Base-by-base conservation (phyloP, 2,329 filamentous ascomycete genomes). In the Cordyceps farinosa region DNA sequence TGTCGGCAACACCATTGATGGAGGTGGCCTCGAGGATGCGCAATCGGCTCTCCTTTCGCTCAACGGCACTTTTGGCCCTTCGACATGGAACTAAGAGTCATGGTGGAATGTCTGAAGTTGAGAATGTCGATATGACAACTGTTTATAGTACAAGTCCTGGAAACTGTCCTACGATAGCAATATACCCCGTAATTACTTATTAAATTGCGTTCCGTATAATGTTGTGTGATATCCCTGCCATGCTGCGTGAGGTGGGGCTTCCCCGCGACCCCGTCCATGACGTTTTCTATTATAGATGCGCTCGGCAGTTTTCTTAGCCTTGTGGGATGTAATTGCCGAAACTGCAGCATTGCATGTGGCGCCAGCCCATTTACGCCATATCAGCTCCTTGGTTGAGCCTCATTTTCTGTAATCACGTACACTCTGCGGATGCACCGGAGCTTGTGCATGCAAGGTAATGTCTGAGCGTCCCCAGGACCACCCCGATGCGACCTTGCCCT, bases 1-100 rank as follows among this genome's bases (percentile, higher is more conserved):
- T 22, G 62, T 64, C 22, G n/a, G 27, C 15, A 51, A 32, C 8
- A 66, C 65, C 27, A 59, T 67, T 52, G 67, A 69, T 29, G 67
- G 67, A 3, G 63, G 67, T 15, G 60, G 47, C 22, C 52, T 56
- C 9, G 60, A 56, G 1, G 62, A 11, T 36, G 52, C 55, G 5
- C 48, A 52, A 30, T 40, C 22, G 3, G 17, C 54, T 38, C 47
- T 52, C 10, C 55, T 47, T 7, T 38, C 17, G 7, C 3, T 7
- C 10, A 59, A 54, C 3, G 48, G 55, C 17, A 59, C 51, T 15
- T 63, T 63, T 59, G 62, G 62, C 9, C 62, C 62, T 8, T 9
- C 17, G 5, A 53, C 22, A 27, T 63, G 62, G 62, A 8, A 60
- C 30, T 63, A 54, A 57, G 13, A n/a, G 10, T 22, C 10, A 22